Evolutionary conservation across 176 grass and related monocot genomes (phyloP), one percentile per base, ranked within the genome.

Genomic region (Stipa capillata): DNA sequence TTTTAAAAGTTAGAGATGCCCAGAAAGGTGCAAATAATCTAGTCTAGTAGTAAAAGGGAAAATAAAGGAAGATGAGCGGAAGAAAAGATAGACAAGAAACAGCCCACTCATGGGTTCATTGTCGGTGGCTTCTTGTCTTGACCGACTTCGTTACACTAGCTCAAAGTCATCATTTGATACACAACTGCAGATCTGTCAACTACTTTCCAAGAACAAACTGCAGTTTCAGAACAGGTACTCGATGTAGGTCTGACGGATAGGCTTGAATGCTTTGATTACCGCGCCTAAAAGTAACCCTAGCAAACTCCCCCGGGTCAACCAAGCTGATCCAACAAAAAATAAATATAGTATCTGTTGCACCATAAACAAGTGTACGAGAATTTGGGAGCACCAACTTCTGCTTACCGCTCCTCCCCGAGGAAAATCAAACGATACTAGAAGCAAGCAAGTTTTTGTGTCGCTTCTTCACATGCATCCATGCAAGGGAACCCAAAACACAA

Each of bases 361-460:
- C 8, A 11, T 18, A 45, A 45, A 45, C 6, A 62, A 60, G 56
- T 1, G 44, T 74, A 86, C 84, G 57, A 74, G 84, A 80, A 74
- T 47, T 80, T 63, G 48, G 34, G 23, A 65, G 67, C 29, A 65
- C 40, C 79, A 48, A 49, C 54, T 29, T 17, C 25, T 32, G 5
- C 27, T 17, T 14, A 33, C 68, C 7, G 34, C 37, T 47, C 8
- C 18, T 25, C 51, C 34, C 20, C 41, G 40, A 66, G 14, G 37
- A 53, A 41, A 34, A 45, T 27, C 31, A 41, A 39, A 69, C 56
- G 5, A 13, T n/a, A n/a, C n/a, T 8, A n/a, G 7, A 39, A 37
- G n/a, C 51, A 76, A 27, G 24, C 51, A 36, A 37, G 11, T 29
- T 1, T 3, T 52, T 50, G 27, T 13, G 9, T 25, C 34, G 28